phyloP scores from a whole-genome alignment of 495 filamentous ascomycete genomes.

The Platismatia glauca region DNA sequence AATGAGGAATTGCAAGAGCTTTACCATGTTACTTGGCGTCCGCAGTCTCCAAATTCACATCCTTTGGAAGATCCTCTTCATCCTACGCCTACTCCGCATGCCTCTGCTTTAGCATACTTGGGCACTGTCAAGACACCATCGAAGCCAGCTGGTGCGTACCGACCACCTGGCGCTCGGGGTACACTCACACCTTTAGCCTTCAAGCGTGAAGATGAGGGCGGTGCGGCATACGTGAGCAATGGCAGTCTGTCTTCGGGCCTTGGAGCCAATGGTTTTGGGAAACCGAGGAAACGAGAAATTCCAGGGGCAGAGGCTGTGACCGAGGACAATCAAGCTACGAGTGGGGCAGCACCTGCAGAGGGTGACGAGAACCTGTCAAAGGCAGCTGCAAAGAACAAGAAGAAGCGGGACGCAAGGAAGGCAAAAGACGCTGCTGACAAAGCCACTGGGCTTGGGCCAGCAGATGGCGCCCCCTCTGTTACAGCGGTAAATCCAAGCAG shows the following conservation, averaged over 20 bases:
- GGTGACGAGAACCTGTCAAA: slow-evolving; percentile 69
- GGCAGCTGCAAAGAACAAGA: slow-evolving; percentile 93
- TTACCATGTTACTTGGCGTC: slow-evolving; percentile 87
- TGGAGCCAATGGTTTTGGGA: slow-evolving; percentile 69
- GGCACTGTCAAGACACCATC: slow-evolving; percentile 82
- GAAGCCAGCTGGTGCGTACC: slow-evolving; percentile 91
- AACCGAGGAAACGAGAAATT: slow-evolving; percentile 56
- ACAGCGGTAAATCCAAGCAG: slow-evolving; percentile 29
- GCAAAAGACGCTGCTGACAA: slow-evolving; percentile 64
- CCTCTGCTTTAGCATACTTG: slow-evolving; percentile 75
- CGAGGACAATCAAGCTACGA: slow-evolving; percentile 38
- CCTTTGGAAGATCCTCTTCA: slow-evolving; percentile 60
- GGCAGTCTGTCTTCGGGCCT: slow-evolving; percentile 54
- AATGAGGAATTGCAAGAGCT: slow-evolving; percentile 88
- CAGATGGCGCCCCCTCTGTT: slow-evolving; percentile 21
- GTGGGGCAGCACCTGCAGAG: slow-evolving; percentile 50
- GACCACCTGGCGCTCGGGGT: slow-evolving; percentile 91
- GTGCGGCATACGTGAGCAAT: slow-evolving; percentile 78
- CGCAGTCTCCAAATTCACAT: slow-evolving; percentile 51
- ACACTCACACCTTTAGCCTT: slow-evolving; percentile 83
- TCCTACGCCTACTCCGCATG: slow-evolving; percentile 69
- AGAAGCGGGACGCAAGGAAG: slow-evolving; percentile 96
- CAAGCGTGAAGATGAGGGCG: slow-evolving; percentile 95
- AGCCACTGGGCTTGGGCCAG: slow-evolving; percentile 31
- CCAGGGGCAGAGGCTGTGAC: slow-evolving; percentile 67